Percentiles rank a stretch among this genome's conserved stretches.
Conservation (phyloP, 1,284 basidiomycete genomes). For the Kwoniella shivajii region DNA sequence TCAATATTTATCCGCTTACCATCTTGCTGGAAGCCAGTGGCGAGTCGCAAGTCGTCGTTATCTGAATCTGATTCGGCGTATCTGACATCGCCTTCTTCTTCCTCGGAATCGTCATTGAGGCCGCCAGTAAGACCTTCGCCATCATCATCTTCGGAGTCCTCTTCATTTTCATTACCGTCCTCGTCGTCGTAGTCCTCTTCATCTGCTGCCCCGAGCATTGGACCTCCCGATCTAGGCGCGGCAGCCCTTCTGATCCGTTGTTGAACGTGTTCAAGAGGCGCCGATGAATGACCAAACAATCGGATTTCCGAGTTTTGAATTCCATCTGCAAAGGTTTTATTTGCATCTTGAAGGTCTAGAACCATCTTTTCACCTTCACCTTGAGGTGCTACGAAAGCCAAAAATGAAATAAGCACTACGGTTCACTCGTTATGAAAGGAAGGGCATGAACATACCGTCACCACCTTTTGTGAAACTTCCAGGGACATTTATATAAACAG, state of each 20-base stretch:
- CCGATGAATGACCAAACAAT: slow-evolving; percentile 80
- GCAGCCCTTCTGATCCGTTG: slow-evolving; percentile 40
- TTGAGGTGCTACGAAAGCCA: slow-evolving; percentile 65
- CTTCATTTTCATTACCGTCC: slow-evolving; percentile 47
- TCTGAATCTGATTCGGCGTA: slow-evolving; percentile 78
- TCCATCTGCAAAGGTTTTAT: slow-evolving; percentile 77
- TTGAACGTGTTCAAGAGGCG: slow-evolving; percentile 57
- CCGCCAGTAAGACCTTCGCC: slow-evolving; percentile 40
- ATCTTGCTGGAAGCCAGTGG: slow-evolving; percentile 54
- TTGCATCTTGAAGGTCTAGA: slow-evolving; percentile 88
- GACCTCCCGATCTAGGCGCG: slow-evolving; percentile 43
- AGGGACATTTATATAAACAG: slow-evolving; percentile 96
- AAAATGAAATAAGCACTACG: not conserved
- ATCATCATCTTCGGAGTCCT: slow-evolving; percentile 50
- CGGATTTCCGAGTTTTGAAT: slow-evolving; percentile 79
- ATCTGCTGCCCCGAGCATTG: slow-evolving; percentile 48
- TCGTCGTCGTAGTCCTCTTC: slow-evolving; percentile 48
- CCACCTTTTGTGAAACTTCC: slow-evolving; percentile 79
- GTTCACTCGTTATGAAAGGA: too few species aligned
- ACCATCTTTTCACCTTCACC: slow-evolving; percentile 98
- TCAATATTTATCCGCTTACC: slow-evolving; percentile 53
- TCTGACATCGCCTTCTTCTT: slow-evolving; percentile 57
- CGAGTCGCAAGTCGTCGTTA: slow-evolving; percentile 50
- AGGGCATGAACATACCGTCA: too few species aligned
- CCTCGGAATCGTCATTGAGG: slow-evolving; percentile 51